Evolutionary conservation across 2,329 filamentous ascomycete species (phyloP).

Genomic region (Verticillium alfalfae): DNA sequence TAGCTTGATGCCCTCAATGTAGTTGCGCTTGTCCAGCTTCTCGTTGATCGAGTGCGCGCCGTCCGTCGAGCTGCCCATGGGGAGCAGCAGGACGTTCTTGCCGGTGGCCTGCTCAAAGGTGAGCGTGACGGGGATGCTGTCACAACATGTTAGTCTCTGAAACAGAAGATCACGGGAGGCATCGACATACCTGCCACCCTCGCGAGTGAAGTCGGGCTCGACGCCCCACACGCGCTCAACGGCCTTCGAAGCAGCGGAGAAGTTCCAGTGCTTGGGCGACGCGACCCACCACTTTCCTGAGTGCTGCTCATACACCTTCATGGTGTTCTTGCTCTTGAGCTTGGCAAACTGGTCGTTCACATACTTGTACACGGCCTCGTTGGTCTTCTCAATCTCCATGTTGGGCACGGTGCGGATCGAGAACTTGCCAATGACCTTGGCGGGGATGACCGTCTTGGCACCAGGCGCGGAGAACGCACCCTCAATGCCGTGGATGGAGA

Average conservation of each 20-base stretch:
- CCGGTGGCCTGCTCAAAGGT: constrained; percentile 97
- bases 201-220: constrained; percentile 88
- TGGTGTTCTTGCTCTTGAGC: constrained; percentile 84
- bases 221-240: constrained; percentile 92
- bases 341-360: constrained; percentile 81
- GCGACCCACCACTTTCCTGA: constrained; percentile 99
- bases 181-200: constrained; percentile 69
- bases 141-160: neutral
- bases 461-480: constrained; percentile 90
- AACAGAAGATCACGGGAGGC: constrained; percentile 18
- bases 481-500: constrained; percentile 92
- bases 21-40: constrained; percentile 95
- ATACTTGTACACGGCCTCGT: constrained; percentile 77
- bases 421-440: constrained; percentile 97
- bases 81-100: constrained; percentile 92
- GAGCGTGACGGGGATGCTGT: constrained; percentile 88
- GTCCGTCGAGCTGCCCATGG: constrained; percentile 96
- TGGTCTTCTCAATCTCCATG: constrained; percentile 91
- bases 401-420: constrained; percentile 95
- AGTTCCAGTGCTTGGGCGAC: constrained; percentile 98
- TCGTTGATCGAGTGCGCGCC: constrained; percentile 97
- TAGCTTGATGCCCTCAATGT: constrained; percentile 96
- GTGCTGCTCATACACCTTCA: constrained; percentile 79
- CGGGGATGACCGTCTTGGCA: constrained; percentile 97
- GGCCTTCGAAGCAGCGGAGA: constrained; percentile 89